Conservation (phyloP, 1,284 basidiomycete genomes). For the Leccinum fuscescens region DNA sequence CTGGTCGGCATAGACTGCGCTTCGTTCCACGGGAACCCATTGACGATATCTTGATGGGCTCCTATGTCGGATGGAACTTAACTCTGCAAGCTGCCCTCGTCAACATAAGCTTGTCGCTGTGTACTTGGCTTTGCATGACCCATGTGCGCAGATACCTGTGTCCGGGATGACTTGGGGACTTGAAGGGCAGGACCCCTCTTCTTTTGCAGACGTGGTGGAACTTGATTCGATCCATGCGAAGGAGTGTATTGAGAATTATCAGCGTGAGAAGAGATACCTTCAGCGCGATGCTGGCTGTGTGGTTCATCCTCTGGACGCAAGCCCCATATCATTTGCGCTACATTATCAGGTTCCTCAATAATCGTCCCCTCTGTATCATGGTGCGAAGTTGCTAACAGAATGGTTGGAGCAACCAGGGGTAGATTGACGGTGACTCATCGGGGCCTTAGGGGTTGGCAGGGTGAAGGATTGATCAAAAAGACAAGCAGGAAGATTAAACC, state of each 20-base stretch:
- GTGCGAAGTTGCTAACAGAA: neutral
- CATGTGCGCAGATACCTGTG: slow-evolving; percentile 5
- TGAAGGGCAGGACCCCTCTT: slow-evolving; percentile 24
- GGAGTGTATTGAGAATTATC: slow-evolving; percentile 14
- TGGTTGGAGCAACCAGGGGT: neutral
- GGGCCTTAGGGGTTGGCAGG: neutral
- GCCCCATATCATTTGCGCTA: too few species aligned
- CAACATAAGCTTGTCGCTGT: slow-evolving; percentile 7
- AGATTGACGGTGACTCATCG: neutral
- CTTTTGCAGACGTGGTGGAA: slow-evolving; percentile 26
- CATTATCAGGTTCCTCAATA: too few species aligned
- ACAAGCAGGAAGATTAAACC: neutral
- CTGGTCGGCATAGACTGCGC: slow-evolving; percentile 9
- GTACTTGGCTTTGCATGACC: slow-evolving; percentile 11
- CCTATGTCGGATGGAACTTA: slow-evolving; percentile 12
- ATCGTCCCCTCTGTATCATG: neutral
- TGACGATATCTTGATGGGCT: slow-evolving; percentile 11
- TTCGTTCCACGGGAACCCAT: slow-evolving; percentile 23
- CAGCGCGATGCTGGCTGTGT: too few species aligned
- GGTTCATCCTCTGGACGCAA: too few species aligned
- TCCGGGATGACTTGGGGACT: slow-evolving; percentile 10
- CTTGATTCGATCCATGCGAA: slow-evolving; percentile 11
- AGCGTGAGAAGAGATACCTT: neutral
- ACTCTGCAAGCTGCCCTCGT: slow-evolving; percentile 5
- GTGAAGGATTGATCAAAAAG: neutral